Evolutionary conservation across 2,329 filamentous ascomycete species (phyloP).

Genomic region (Cladosporium colombiae): DNA sequence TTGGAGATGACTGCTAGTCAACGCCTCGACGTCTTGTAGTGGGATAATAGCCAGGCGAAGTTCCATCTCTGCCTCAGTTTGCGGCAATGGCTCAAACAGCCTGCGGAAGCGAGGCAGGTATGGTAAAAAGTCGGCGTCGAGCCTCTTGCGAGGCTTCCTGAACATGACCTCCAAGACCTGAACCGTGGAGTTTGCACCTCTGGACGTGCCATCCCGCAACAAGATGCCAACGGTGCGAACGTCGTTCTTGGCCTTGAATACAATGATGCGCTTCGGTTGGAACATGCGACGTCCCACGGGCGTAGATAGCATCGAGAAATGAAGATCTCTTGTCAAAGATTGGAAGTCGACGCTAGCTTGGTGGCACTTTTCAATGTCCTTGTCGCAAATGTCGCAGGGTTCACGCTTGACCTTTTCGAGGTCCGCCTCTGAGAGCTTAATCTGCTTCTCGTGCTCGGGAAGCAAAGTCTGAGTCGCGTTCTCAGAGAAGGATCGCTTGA

Average conservation of each 20-base stretch:
- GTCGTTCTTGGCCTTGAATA: constrained; percentile 77
- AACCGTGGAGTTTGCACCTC: constrained; percentile 66
- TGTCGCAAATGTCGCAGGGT: constrained; percentile 77
- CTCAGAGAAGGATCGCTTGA: constrained; percentile 98
- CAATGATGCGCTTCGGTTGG: constrained; percentile 70
- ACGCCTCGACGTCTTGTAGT: constrained; percentile 76
- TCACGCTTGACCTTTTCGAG: constrained; percentile 87
- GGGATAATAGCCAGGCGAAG: constrained; percentile 70
- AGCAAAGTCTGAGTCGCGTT: constrained; percentile 93
- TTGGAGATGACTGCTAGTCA: constrained; percentile 66
- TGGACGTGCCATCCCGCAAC: constrained; percentile 70
- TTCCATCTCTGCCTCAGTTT: constrained; percentile 65
- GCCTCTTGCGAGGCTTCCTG: constrained; percentile 64
- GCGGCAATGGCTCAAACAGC: constrained; percentile 67
- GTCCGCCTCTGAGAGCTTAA: constrained; percentile 88
- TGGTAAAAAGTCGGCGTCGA: constrained; percentile 82
- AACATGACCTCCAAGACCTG: constrained; percentile 74
- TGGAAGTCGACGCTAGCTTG: constrained; percentile 78
- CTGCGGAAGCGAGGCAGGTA: constrained; percentile 72
- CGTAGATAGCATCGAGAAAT: constrained; percentile 74
- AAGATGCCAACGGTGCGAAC: constrained; percentile 80
- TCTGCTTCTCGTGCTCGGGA: constrained; percentile 92
- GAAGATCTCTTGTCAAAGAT: constrained; percentile 76
- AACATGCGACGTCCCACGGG: constrained; percentile 82
- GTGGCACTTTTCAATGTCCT: constrained; percentile 77